Evolutionary conservation across 495 filamentous ascomycete genomes (phyloP).

Genomic region (Daldinia caldariorum): DNA sequence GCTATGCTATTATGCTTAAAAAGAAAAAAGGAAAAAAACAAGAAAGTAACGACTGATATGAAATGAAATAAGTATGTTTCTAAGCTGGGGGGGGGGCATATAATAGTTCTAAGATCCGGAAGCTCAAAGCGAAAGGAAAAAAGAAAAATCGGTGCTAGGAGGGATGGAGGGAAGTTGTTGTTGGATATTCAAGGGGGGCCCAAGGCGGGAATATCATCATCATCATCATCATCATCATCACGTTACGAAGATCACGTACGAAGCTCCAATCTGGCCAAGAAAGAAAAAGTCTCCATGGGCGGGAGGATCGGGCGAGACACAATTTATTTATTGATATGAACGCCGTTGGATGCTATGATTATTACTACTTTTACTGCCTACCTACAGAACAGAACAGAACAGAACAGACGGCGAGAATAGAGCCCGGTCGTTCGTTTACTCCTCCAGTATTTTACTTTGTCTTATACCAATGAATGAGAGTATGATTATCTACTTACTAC

Average conservation of each 20-base stretch:
- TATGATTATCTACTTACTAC: slow-evolving; percentile 4
- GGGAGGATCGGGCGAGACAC: slow-evolving; percentile 2
- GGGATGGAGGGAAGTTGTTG: not conserved
- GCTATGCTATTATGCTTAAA: not conserved
- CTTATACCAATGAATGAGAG: slow-evolving; percentile 27
- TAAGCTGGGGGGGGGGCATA: not conserved
- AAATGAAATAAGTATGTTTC: slow-evolving; percentile 9
- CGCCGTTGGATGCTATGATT: slow-evolving; percentile 2
- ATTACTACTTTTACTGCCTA: not conserved
- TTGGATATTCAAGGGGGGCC: not conserved
- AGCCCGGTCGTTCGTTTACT: not conserved
- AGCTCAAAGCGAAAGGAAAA: slow-evolving; percentile 12
- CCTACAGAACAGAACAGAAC: not conserved
- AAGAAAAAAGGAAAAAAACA: not conserved
- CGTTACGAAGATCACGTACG: slow-evolving; percentile 5
- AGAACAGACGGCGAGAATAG: not conserved
- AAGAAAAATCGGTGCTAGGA: not conserved
- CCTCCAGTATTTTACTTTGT: slow-evolving; percentile 24
- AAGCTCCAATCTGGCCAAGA: not conserved
- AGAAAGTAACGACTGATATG: slow-evolving; percentile 6
- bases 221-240: too few species aligned
- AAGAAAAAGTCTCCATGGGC: not conserved
- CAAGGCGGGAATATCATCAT: not conserved
- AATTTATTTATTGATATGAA: not conserved
- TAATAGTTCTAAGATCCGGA: slow-evolving; percentile 4